Conservation (phyloP, 2,329 filamentous ascomycete genomes). For the Microcyclosporella mali region DNA sequence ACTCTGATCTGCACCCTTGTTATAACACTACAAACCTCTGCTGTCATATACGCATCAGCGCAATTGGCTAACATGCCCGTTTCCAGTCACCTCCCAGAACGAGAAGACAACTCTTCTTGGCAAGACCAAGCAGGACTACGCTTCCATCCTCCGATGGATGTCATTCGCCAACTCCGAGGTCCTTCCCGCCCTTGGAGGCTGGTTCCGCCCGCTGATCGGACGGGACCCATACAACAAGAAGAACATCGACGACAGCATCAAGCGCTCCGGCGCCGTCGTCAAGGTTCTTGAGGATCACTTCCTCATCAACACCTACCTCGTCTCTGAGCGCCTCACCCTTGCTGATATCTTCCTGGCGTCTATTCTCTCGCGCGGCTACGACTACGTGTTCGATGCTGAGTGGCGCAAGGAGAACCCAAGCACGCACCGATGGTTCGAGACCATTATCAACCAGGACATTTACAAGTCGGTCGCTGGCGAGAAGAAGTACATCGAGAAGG, state of each 20-base stretch:
- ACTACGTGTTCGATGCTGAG: constrained; percentile 88
- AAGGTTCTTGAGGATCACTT: constrained; percentile 80
- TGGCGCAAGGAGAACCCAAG: constrained; percentile 81
- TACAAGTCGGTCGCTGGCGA: constrained; percentile 74
- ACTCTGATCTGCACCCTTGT: constrained; percentile 56
- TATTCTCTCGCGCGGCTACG: constrained; percentile 79
- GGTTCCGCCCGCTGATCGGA: constrained; percentile 83
- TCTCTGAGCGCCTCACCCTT: constrained; percentile 94
- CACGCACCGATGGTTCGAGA: constrained; percentile 89
- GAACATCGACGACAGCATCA: constrained; percentile 72
- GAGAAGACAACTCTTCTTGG: constrained; percentile 99
- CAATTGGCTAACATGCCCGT: constrained; percentile 2
- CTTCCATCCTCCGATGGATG: constrained; percentile 96
- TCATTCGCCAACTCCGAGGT: constrained; percentile 92
- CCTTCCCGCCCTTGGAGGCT: constrained; percentile 64
- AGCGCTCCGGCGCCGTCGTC: constrained; percentile 62
- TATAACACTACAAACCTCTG: constrained; percentile 6
- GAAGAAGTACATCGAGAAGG: constrained; percentile 74
- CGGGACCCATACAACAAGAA: constrained; percentile 94
- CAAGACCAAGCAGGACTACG: constrained; percentile 99
- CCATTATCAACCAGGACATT: constrained; percentile 85
- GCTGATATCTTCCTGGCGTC: constrained; percentile 82
- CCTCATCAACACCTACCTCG: constrained; percentile 88
- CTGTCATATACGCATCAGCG: constrained; percentile 2
- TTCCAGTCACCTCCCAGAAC: constrained; percentile 92